These are phyloP conservation scores for Biscogniauxia mediterranea DNA, from an alignment of 2,329 filamentous ascomycete species.

Conservation along the genomic window DNA sequence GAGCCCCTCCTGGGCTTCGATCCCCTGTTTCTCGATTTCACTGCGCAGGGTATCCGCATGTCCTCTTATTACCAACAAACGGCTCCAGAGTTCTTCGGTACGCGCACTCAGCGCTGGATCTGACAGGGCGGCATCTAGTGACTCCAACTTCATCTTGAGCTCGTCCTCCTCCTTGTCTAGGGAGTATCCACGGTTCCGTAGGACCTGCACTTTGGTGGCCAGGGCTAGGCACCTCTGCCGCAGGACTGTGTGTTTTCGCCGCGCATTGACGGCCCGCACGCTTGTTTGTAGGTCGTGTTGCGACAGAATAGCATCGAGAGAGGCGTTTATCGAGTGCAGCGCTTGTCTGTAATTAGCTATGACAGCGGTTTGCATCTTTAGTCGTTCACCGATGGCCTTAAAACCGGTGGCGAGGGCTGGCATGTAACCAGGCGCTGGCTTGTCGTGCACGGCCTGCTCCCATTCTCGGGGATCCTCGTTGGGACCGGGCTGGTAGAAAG, in stretches of 20 bases:
- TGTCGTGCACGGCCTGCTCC: constrained; percentile 80
- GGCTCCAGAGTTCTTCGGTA: constrained; percentile 83
- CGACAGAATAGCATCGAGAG: constrained; percentile 68
- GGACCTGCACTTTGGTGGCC: constrained; percentile 75
- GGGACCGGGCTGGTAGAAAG: constrained; percentile 69
- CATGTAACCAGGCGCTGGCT: constrained; percentile 73
- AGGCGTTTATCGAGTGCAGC: constrained; percentile 77
- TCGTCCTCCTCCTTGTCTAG: constrained; percentile 78
- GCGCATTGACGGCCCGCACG: constrained; percentile 70
- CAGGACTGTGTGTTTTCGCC: constrained; percentile 69
- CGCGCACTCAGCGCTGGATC: constrained; percentile 73
- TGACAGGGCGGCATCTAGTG: constrained; percentile 66
- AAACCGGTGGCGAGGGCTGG: constrained; percentile 76
- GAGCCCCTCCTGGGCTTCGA: constrained; percentile 54
- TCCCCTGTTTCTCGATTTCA: constrained; percentile 68
- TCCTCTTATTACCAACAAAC: constrained; percentile 71
- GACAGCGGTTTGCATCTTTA: constrained; percentile 69
- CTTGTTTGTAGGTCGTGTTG: constrained; percentile 75
- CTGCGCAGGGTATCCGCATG: constrained; percentile 70
- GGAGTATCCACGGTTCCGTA: constrained; percentile 79
- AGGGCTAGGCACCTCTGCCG: constrained; percentile 71
- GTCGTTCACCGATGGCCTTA: constrained; percentile 65
- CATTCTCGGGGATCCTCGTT: constrained; percentile 75
- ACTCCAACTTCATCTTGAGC: constrained; percentile 67
- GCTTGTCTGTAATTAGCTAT: constrained; percentile 68